Base-by-base conservation (phyloP, 345 rosid genomes). In the Brassica incana region DNA sequence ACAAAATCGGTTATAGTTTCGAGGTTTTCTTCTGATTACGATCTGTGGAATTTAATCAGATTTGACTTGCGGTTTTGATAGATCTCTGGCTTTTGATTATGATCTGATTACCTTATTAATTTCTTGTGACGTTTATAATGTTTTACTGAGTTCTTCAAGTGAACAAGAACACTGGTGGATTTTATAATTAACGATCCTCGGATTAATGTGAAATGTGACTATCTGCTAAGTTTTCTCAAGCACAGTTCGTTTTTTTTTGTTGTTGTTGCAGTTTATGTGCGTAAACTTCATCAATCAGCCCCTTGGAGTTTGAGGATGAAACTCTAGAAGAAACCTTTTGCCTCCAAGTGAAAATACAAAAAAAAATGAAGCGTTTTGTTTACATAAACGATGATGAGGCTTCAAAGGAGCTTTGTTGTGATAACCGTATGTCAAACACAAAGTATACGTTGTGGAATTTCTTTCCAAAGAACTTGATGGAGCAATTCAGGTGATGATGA, bases 401-500 rank as follows among this genome's bases (percentile, higher is more conserved):
- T 45, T 87, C 95, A 1, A 85, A 83, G 52, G 91, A 86, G 78
- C 84, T 89, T 67, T 91, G 86, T 86, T 84, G 97, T 52, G 98
- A 88, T 77, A 96, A 96, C 79, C 94, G 89, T 38, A 84, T 96
- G 56, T 96, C 98, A 30, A 96, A 96, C 84, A 84, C 93, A 77
- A 96, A 96, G 81, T 93, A 96, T 69, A 96, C 97, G 1, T 20
- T 92, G 36, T 74, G 87, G 88, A 96, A 93, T 81, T 96, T 96
- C 77, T 87, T 96, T 78, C 98, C 98, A 0, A 96, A 96, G 77
- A 96, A 93, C 81, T 81, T 96, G 67, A 85, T 86, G 90, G 99
- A 95, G 89, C 99, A 93, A 82, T 95, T 95, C 85, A 93, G 99
- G 99, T 93, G 68, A 71, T 27, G 50, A 33, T 69, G 5, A 43